A percentile compares a stretch with the other conserved stretches of the same genome.
phyloP scores from a whole-genome alignment of 805 yeast species.

The Scheffersomyces stipitis region DNA sequence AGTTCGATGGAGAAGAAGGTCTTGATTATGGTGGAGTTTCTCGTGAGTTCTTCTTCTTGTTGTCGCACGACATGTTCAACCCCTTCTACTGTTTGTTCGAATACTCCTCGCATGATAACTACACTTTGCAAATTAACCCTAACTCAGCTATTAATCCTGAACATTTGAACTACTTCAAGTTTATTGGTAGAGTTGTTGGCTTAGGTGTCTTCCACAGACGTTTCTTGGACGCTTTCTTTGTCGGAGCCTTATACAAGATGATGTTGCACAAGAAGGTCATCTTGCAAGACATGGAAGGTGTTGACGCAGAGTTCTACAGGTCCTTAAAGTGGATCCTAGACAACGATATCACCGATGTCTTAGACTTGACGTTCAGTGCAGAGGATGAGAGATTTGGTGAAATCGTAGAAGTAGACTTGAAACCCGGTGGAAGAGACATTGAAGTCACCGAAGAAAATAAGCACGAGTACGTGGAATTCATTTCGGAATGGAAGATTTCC shows the following conservation, averaged over 20 bases:
- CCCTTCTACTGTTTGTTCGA: slow-evolving; percentile 97
- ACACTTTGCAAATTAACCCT: slow-evolving; percentile 96
- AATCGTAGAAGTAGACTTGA: slow-evolving; percentile 83
- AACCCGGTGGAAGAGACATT: slow-evolving; percentile 81
- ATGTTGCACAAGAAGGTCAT: slow-evolving; percentile 93
- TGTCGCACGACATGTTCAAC: slow-evolving; percentile 98
- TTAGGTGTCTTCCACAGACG: slow-evolving; percentile 97
- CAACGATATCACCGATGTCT: slow-evolving; percentile 79
- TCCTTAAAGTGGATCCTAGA: slow-evolving; percentile 95
- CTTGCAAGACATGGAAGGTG: slow-evolving; percentile 97
- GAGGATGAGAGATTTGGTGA: slow-evolving; percentile 96
- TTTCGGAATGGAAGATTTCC: slow-evolving; percentile 93
- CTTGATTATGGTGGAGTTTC: slow-evolving; percentile 99
- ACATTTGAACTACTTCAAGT: slow-evolving; percentile 95
- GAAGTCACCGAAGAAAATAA: slow-evolving; percentile 94
- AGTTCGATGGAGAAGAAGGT: slow-evolving; percentile 99
- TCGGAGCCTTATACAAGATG: slow-evolving; percentile 97
- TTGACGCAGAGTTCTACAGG: slow-evolving; percentile 94
- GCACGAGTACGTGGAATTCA: slow-evolving; percentile 90
- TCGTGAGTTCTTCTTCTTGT: slow-evolving; percentile 92
- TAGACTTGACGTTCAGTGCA: slow-evolving; percentile 85
- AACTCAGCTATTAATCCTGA: slow-evolving; percentile 97
- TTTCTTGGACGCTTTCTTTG: slow-evolving; percentile 96
- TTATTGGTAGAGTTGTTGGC: slow-evolving; percentile 97
- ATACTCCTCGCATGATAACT: slow-evolving; percentile 96